These are phyloP conservation scores for Cryptococcus sp. DNA, from an alignment of 1,284 basidiomycete genomes.

Conservation along the genomic window DNA sequence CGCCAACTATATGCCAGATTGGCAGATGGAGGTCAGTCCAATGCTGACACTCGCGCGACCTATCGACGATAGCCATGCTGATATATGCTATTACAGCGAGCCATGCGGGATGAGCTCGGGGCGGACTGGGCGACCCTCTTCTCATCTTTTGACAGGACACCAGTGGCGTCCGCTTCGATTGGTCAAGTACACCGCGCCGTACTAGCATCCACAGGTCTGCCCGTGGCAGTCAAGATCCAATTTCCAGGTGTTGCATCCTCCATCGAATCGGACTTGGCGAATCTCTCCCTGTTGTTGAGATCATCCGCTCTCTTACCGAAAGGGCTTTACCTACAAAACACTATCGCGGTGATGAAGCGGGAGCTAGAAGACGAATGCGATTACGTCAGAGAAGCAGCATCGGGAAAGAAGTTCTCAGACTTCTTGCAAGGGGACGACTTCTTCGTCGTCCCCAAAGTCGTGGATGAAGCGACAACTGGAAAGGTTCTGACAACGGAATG, in stretches of 20 bases:
- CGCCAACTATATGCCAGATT: constrained; percentile 98
- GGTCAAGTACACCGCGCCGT: constrained; percentile 90
- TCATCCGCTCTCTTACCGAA: constrained; percentile 79
- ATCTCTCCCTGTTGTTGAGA: constrained; percentile 79
- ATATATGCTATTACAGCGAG: constrained; percentile 60
- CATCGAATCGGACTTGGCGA: constrained; percentile 84
- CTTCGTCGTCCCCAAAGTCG: constrained; percentile 82
- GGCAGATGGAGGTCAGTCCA: constrained; percentile 84
- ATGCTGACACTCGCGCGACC: neutral
- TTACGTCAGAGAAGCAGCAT: constrained; percentile 83
- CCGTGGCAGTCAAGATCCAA: constrained; percentile 91
- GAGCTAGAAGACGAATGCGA: constrained; percentile 96
- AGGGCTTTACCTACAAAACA: constrained; percentile 86
- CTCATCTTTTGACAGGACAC: constrained; percentile 74
- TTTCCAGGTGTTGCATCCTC: constrained; percentile 89
- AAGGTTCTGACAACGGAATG: constrained; percentile 88
- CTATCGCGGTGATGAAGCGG: constrained; percentile 81
- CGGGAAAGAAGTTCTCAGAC: constrained; percentile 65
- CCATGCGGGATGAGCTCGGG: constrained; percentile 74
- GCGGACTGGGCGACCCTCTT: constrained; percentile 74
- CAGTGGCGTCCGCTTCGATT: constrained; percentile 95
- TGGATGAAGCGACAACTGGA: constrained; percentile 72
- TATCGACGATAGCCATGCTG: neutral
- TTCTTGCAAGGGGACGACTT: constrained; percentile 63
- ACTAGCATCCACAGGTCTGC: constrained; percentile 56